phyloP scores from a whole-genome alignment of 208 protist species.

The Leishmania lainsoni region DNA sequence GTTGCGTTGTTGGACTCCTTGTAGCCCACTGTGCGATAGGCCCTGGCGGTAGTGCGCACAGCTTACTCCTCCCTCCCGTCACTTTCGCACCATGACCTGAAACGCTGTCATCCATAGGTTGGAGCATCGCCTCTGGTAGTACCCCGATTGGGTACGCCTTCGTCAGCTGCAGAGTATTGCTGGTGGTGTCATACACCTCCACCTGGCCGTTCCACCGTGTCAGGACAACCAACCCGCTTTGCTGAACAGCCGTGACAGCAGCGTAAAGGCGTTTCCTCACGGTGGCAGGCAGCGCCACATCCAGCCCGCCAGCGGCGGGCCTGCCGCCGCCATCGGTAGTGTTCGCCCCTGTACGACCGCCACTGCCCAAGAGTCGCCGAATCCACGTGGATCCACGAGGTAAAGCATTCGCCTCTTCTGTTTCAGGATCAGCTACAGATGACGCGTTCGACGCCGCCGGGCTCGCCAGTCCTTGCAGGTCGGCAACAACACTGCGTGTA shows the following conservation, averaged over 20 bases:
- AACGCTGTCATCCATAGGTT: not conserved
- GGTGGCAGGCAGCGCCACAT: slow-evolving; percentile 5
- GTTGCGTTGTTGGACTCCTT: slow-evolving; percentile 16
- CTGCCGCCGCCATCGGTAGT: not conserved
- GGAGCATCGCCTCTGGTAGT: slow-evolving; percentile 37
- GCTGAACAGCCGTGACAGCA: slow-evolving; percentile 65
- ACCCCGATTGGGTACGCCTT: slow-evolving; percentile 38
- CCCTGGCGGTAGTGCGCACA: slow-evolving; percentile 17
- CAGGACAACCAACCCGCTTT: slow-evolving; percentile 51
- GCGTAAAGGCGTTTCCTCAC: slow-evolving; percentile 44
- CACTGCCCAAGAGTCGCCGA: slow-evolving; percentile 19
- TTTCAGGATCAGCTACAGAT: not conserved
- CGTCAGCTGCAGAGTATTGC: slow-evolving; percentile 21
- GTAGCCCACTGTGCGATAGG: slow-evolving; percentile 47
- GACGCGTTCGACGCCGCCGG: not conserved
- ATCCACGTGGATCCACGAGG: slow-evolving; percentile 15
- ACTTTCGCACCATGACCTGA: not conserved
- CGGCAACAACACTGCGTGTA: slow-evolving; percentile 23
- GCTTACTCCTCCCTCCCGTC: not conserved
- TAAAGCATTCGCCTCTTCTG: not conserved
- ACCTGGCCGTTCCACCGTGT: slow-evolving; percentile 71
- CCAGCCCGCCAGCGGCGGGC: not conserved
- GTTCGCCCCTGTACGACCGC: not conserved
- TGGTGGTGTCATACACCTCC: slow-evolving; percentile 50
- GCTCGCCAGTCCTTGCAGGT: slow-evolving; percentile 18